These are phyloP conservation scores for Stachybotrys echinatus DNA, from an alignment of 2,329 filamentous ascomycete species.

Conservation along the genomic window DNA sequence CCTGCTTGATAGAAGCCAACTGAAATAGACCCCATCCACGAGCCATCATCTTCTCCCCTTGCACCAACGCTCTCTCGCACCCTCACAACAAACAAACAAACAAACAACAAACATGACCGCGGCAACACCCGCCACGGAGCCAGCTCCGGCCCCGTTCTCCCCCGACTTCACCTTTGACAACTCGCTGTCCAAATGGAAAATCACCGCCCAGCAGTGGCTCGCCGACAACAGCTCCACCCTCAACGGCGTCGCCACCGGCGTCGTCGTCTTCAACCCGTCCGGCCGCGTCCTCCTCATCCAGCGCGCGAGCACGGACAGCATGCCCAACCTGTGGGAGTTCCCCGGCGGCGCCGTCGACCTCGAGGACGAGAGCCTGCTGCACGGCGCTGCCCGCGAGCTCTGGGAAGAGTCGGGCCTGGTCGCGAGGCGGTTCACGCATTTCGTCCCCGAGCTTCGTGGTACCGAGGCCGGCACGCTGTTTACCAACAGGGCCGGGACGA, in stretches of 20 bases:
- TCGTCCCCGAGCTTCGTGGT: constrained; percentile 1
- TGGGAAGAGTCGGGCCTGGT: constrained; percentile 34
- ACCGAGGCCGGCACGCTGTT: neutral
- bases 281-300: constrained; percentile 31
- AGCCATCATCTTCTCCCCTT: no score
- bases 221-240: constrained; percentile 1
- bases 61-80: no score
- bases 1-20: no score
- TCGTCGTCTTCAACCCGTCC: constrained; percentile 18
- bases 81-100: no score
- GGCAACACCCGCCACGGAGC: neutral
- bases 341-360: constrained; percentile 35
- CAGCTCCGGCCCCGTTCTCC: neutral
- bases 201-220: constrained; percentile 3
- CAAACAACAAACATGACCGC: neutral
- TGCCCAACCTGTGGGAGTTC: constrained; percentile 34
- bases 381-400: constrained; percentile 33
- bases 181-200: constrained; percentile 3
- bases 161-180: constrained; percentile 5
- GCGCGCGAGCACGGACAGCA: constrained; percentile 29
- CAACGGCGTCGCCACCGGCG: constrained; percentile 15
- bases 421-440: constrained; percentile 1
- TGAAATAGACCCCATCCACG: no score
- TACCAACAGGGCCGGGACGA: neutral
- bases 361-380: constrained; percentile 29